These are phyloP conservation scores for Mucor plumbeus DNA, from an alignment of 371 early-diverging fungal genomes.

Conservation along the genomic window DNA sequence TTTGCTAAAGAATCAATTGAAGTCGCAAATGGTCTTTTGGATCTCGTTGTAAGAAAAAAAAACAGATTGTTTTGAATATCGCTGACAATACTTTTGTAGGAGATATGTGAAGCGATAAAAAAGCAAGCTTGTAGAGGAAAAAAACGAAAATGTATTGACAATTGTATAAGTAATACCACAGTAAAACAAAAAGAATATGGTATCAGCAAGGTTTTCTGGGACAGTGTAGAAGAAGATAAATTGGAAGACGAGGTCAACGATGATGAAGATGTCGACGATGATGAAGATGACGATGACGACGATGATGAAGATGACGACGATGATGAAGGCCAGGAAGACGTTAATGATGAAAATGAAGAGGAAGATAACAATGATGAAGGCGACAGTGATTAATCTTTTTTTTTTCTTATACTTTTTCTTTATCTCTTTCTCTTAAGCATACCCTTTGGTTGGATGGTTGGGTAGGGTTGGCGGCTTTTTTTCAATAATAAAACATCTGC, in stretches of 20 bases:
- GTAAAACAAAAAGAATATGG: slow-evolving; percentile 18
- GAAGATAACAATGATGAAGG: slow-evolving; percentile 20
- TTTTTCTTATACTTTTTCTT: slow-evolving; percentile 22
- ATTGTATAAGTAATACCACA: slow-evolving; percentile 20
- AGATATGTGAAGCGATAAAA: slow-evolving; percentile 17
- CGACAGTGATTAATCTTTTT: slow-evolving; percentile 19
- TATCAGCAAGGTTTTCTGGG: slow-evolving; percentile 21
- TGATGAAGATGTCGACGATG: slow-evolving; percentile 15
- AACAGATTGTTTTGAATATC: slow-evolving; percentile 20
- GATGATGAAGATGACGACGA: slow-evolving; percentile 13
- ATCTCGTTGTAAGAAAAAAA: slow-evolving; percentile 22
- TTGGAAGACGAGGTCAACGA: slow-evolving; percentile 14
- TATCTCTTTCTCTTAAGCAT: slow-evolving; percentile 18
- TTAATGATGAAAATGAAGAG: slow-evolving; percentile 8
- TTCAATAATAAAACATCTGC: slow-evolving; percentile 21
- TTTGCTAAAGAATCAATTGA: slow-evolving; percentile 17
- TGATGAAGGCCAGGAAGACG: slow-evolving; percentile 13
- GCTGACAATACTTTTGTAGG: slow-evolving; percentile 20
- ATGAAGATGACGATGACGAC: slow-evolving; percentile 12
- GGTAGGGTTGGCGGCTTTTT: slow-evolving; percentile 19
- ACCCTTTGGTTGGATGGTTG: slow-evolving; percentile 18
- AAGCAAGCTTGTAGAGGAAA: slow-evolving; percentile 26
- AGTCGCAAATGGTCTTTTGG: slow-evolving; percentile 24
- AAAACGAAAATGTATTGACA: slow-evolving; percentile 19
- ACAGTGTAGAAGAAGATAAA: slow-evolving; percentile 20